Percentiles rank a stretch among this genome's conserved stretches.
phyloP scores from a whole-genome alignment of 305 asterid genomes.

The Andrographis paniculata region DNA sequence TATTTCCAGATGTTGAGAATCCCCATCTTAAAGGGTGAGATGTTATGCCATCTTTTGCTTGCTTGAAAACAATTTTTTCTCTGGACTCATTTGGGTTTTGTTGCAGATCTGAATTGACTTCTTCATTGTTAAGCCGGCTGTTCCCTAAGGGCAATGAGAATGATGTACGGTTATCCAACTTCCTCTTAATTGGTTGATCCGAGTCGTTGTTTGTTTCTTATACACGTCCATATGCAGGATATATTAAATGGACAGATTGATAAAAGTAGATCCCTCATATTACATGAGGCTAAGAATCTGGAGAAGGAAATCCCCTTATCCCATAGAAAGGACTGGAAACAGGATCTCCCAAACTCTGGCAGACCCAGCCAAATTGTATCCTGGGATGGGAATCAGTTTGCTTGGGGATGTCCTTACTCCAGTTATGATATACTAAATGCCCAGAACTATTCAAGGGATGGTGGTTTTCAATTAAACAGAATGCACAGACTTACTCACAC shows the following conservation, averaged over 20 bases:
- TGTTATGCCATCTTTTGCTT: conserved; percentile 18
- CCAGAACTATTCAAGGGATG: conserved; percentile 24
- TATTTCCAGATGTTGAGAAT: conserved; percentile 31
- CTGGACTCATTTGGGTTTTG: conserved; percentile 21
- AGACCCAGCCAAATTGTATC: conserved; percentile 25
- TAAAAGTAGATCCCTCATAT: conserved; percentile 24
- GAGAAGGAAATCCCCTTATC: conserved; percentile 28
- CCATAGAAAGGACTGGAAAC: conserved; percentile 25
- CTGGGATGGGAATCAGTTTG: conserved; percentile 20
- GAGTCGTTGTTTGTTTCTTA: conserved; percentile 12
- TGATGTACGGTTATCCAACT: conserved; percentile 33
- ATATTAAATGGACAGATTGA: conserved; percentile 26
- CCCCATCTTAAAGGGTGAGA: conserved; percentile 47
- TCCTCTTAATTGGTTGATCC: conserved; percentile 17
- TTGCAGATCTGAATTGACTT: conserved; percentile 63
- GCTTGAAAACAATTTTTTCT: conserved; percentile 12
- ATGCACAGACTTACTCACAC: conserved; percentile 15
- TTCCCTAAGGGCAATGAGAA: conserved; percentile 32
- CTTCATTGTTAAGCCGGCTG: conserved; percentile 47
- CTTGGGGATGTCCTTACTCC: conserved; percentile 17
- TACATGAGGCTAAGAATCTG: conserved; percentile 24
- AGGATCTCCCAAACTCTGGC: conserved; percentile 26
- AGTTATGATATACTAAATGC: conserved; percentile 22
- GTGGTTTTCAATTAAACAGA: conserved; percentile 18
- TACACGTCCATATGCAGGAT: conserved; percentile 26